Conservation (phyloP, 306 rosid species). For the Comarum palustre region DNA sequence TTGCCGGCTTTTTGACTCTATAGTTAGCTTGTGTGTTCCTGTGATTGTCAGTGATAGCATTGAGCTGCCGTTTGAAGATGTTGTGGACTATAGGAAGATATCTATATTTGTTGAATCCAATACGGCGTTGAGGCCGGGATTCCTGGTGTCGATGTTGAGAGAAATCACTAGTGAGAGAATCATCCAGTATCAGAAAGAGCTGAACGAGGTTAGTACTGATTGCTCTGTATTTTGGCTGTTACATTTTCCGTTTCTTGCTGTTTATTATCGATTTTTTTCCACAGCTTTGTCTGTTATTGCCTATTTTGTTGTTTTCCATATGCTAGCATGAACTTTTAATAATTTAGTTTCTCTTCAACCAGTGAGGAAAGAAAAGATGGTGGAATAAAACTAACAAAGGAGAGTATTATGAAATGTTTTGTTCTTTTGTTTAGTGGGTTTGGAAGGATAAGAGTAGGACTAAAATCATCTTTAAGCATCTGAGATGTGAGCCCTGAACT, state of each 20-base stretch:
- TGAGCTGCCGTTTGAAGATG: conserved; percentile 93
- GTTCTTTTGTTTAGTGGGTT: neutral
- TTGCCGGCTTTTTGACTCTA: conserved; percentile 88
- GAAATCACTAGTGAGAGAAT: conserved; percentile 48
- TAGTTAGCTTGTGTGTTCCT: conserved; percentile 89
- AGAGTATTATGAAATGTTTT: neutral
- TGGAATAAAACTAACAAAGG: neutral
- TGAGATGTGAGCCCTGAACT: neutral
- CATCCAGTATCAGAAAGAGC: conserved; percentile 71
- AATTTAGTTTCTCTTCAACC: neutral
- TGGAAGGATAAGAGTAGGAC: neutral
- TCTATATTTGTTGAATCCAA: conserved; percentile 73
- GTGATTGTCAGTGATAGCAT: conserved; percentile 76
- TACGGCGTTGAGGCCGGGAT: conserved; percentile 62
- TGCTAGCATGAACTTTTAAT: neutral
- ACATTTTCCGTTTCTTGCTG: neutral
- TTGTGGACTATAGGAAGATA: conserved; percentile 74
- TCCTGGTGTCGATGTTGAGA: conserved; percentile 62
- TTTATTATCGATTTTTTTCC: neutral
- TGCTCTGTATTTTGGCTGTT: neutral
- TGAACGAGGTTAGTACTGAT: conserved; percentile 63
- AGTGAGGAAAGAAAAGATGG: neutral
- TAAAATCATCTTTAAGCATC: neutral
- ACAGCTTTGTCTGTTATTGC: neutral
- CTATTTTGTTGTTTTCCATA: neutral